Evolutionary conservation across 768 basidiomycete genomes (phyloP).

Genomic region (Suillus subaureus): DNA sequence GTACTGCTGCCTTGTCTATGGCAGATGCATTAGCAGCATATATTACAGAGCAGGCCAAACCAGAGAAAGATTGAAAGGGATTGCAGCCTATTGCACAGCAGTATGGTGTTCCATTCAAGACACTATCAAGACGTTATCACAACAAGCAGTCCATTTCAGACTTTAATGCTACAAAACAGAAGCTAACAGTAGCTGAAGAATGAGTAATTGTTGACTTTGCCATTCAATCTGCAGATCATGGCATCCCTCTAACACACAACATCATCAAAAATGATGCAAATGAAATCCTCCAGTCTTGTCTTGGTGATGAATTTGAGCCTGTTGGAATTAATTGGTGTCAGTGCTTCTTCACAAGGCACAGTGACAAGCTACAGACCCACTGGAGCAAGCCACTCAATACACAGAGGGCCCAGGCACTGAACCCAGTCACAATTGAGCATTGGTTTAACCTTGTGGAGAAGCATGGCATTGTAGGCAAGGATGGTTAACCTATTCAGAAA

Average conservation of each 20-base stretch:
- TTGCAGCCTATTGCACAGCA: too few relatives aligned
- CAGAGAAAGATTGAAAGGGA: too few relatives aligned
- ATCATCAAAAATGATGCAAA: conserved; percentile 7
- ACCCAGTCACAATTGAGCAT: conserved; percentile 28
- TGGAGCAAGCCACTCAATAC: conserved; percentile 37
- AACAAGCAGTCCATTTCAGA: too few relatives aligned
- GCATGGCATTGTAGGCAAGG: conserved; percentile 15
- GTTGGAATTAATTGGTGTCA: conserved; percentile 33
- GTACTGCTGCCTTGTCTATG: too few relatives aligned
- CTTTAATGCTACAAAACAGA: too few relatives aligned
- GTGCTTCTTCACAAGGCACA: conserved; percentile 30
- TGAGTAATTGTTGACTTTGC: not conserved
- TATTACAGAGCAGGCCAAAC: too few relatives aligned
- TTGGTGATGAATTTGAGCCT: not conserved
- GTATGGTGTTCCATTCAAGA: too few relatives aligned
- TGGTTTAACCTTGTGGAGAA: conserved; percentile 39
- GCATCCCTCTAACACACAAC: not conserved
- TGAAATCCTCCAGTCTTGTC: not conserved
- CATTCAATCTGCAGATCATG: not conserved
- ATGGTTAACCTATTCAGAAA: not conserved
- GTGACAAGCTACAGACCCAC: conserved; percentile 31
- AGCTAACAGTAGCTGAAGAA: not conserved
- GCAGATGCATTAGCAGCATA: too few relatives aligned
- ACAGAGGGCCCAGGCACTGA: conserved; percentile 31
- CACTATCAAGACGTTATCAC: too few relatives aligned